Base-by-base conservation (phyloP, 1,284 basidiomycete genomes). In the Pseudomicrostroma phylloplanum region DNA sequence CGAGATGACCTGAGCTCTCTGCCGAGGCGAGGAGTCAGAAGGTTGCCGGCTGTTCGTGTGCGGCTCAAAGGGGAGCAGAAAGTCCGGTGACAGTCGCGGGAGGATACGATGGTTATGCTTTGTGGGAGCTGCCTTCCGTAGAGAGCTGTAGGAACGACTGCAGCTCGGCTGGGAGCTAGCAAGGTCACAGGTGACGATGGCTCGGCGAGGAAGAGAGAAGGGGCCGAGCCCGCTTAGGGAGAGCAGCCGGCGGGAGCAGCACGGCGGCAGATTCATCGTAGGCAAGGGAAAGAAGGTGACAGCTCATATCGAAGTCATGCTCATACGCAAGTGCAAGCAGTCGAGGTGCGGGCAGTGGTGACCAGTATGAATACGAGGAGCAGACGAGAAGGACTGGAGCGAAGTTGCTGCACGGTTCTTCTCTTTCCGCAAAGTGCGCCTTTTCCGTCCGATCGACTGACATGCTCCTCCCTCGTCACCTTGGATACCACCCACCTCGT, bases 391-490 rank as follows among this genome's bases (percentile, higher is more conserved):
- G 30, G 30, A 36, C 30, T 36, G 30, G 9, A 9, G 30, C 30
- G 30, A 36, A 36, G 30, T 9, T 36, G 17, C 23, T 48, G 46
- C 46, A 23, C 46, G 46, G n/a, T 23, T n/a, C 46, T 23, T 48
- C 23, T 48, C n/a, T 48, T 48, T 48, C 46, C 46, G 23, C 46
- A 23, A n/a, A 23, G 46, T 48, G 46, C 46, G 17, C n/a, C 46
- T 48, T 48, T 48, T 48, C 46, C 46, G 17, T 48, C 12, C 6
- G n/a, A 23, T 48, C 30, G 46, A n/a, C 42, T 48, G n/a, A 23
- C 46, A 4, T n/a, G n/a, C 46, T 48, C 46, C n/a, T n/a, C n/a
- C 46, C 23, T 23, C 51, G 6, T 25, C 51, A 54, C 13, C 51
- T 15, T 23, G 13, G 6, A 25, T 19, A 15, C 51, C 6, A 54